Conservation (phyloP, 2,329 filamentous ascomycete species). For the Tolypocladium sp. region DNA sequence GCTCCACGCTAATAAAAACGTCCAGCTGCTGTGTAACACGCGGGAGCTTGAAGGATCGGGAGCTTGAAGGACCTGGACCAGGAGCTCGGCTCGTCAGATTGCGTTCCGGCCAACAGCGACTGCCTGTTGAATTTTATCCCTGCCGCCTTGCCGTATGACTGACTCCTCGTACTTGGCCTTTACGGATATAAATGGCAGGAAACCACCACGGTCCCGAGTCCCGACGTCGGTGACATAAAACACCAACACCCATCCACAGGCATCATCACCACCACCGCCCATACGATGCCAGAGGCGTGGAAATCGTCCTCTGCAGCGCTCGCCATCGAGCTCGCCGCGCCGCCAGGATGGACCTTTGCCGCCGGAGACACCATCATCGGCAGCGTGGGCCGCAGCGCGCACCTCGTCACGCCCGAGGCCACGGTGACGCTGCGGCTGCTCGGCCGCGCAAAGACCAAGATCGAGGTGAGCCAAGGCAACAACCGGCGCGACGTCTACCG, state of each 20-base stretch:
- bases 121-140: too few species aligned
- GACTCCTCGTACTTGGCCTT: too few species aligned
- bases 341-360: background rate
- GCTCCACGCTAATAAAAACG: background rate
- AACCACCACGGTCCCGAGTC: too few species aligned
- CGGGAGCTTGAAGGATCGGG: background rate
- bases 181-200: too few species aligned
- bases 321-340: slow-evolving; percentile 1
- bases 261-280: background rate
- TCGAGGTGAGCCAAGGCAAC: slow-evolving; percentile 6
- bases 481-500: slow-evolving; percentile 8
- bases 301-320: background rate
- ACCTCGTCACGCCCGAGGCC: slow-evolving; percentile 11
- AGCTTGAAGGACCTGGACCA: too few species aligned
- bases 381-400: slow-evolving; percentile 10
- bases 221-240: too few species aligned
- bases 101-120: too few species aligned
- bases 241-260: background rate
- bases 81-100: background rate
- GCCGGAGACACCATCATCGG: slow-evolving; percentile 19
- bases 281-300: background rate
- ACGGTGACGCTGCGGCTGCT: slow-evolving; percentile 11
- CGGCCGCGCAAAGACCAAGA: slow-evolving; percentile 17
- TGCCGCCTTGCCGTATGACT: background rate
- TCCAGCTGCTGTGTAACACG: background rate